These are phyloP conservation scores for Stenocarpella maydis DNA, from an alignment of 2,329 filamentous ascomycete genomes.

Conservation along the genomic window DNA sequence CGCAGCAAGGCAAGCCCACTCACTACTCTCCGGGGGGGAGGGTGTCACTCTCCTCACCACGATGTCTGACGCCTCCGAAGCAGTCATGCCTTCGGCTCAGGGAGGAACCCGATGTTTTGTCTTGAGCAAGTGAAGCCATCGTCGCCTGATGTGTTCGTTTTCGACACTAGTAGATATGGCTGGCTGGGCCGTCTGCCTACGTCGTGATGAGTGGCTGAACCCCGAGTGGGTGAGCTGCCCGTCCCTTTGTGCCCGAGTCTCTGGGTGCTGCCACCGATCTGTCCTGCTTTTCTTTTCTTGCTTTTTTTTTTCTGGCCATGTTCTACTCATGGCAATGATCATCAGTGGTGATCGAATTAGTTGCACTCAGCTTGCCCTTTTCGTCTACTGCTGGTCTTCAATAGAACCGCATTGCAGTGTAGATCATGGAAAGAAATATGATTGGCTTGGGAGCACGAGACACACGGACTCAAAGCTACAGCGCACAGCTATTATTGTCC, in stretches of 20 bases:
- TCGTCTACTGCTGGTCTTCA: neutral
- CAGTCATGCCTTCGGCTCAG: neutral
- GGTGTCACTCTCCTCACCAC: neutral
- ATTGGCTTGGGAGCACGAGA: neutral
- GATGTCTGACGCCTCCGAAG: neutral
- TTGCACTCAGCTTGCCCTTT: neutral
- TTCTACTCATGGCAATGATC: neutral
- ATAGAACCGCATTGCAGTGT: neutral
- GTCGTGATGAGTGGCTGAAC: constrained; percentile 15
- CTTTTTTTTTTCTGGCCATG: no score
- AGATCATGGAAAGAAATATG: neutral
- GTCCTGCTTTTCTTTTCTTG: neutral
- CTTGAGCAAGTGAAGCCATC: constrained; percentile 18
- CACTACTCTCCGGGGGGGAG: neutral
- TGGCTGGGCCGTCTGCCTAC: neutral
- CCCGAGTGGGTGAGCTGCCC: neutral
- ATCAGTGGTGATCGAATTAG: neutral
- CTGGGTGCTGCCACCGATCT: neutral
- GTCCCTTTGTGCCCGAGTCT: neutral
- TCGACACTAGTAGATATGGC: neutral
- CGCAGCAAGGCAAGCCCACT: neutral
- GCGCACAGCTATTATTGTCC: neutral
- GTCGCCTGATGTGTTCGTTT: neutral
- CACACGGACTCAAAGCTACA: neutral
- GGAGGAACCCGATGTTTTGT: neutral